A percentile compares a stretch with the other conserved stretches of the same genome.
Conservation (phyloP, 1,284 basidiomycete species). For the Ceratobasidium sp. region DNA sequence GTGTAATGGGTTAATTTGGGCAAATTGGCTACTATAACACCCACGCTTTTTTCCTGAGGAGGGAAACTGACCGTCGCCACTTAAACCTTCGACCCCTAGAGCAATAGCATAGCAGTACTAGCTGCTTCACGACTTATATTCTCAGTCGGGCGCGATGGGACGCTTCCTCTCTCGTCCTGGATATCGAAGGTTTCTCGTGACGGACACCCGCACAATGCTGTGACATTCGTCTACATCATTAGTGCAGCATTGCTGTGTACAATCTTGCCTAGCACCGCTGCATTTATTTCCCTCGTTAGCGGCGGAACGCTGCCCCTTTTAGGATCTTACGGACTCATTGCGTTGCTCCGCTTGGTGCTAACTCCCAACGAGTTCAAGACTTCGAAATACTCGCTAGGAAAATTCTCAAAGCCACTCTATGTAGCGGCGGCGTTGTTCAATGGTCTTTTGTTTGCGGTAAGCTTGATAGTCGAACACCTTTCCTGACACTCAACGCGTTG, state of each 20-base stretch:
- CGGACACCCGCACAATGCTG: conserved; percentile 56
- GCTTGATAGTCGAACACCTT: conserved; percentile 10
- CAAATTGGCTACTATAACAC: no score
- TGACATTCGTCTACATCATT: conserved; percentile 51
- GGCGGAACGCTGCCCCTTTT: conserved; percentile 56
- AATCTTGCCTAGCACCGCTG: conserved; percentile 57
- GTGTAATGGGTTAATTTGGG: no score
- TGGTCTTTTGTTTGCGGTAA: conserved; percentile 51
- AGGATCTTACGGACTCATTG: conserved; percentile 57
- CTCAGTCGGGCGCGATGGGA: conserved; percentile 58
- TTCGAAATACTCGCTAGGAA: conserved; percentile 55
- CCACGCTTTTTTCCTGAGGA: background rate
- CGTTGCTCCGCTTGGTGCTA: conserved; percentile 54
- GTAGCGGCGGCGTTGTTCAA: conserved; percentile 55
- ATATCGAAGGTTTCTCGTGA: conserved; percentile 55
- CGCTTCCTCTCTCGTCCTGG: conserved; percentile 56
- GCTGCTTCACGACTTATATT: conserved; percentile 58
- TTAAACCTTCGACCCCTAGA: conserved; percentile 49
- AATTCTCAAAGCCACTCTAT: conserved; percentile 55
- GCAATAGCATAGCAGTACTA: conserved; percentile 49
- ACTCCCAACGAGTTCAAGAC: conserved; percentile 55
- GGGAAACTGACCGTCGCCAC: conserved; percentile 52
- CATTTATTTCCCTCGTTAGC: conserved; percentile 57
- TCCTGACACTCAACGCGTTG: conserved; percentile 9
- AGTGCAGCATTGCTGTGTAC: conserved; percentile 55